Base-by-base conservation (phyloP, 495 filamentous ascomycete species). In the Neurospora sp. region DNA sequence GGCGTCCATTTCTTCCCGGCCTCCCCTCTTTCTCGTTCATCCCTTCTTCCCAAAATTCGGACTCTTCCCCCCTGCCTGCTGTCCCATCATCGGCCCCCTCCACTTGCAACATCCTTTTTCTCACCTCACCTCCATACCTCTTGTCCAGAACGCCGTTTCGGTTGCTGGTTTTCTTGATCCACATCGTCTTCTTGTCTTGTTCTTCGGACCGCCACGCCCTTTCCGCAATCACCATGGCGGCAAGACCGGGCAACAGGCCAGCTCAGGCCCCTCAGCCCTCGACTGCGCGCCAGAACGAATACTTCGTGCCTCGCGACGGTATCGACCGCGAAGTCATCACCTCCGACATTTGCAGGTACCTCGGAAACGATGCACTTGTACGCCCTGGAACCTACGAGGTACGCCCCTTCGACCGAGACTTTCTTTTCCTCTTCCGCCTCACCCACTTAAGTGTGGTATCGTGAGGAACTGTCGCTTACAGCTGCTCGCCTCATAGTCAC, bases 301-400 rank as follows among this genome's bases (percentile, higher is more conserved):
- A 93, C 80, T 97, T 96, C 81, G 89, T 95, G 71, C 91, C 91
- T 35, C 92, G 92, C 75, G 92, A 96, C 75, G 93, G 94, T 77
- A 97, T 97, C 81, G 91, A 92, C 82, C 89, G 94, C 74, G 93
- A 97, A 81, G 94, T 97, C 78, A 96, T 97, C 82, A 93, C 93
- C 79, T 92, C 94, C 79, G 94, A 97, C 83, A 95, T 97, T 73
- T 96, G 94, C 85, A 91, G 93, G 80, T 97, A 96, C 79, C 89
- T 97, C 73, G 94, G 94, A 75, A 93, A 92, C 78, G 94, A 97
- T 87, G 94, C 94, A 40, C 88, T 94, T 75, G 93, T 96, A 76
- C 90, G 92, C 80, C 94, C 94, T 73, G 93, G 93, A 80, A 88
- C 84, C 74, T 92, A 94, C 82, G 87, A 92, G 88, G 93, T 94